Evolutionary conservation across 495 filamentous ascomycete genomes (phyloP).

Genomic region (Xylaria cubensis): DNA sequence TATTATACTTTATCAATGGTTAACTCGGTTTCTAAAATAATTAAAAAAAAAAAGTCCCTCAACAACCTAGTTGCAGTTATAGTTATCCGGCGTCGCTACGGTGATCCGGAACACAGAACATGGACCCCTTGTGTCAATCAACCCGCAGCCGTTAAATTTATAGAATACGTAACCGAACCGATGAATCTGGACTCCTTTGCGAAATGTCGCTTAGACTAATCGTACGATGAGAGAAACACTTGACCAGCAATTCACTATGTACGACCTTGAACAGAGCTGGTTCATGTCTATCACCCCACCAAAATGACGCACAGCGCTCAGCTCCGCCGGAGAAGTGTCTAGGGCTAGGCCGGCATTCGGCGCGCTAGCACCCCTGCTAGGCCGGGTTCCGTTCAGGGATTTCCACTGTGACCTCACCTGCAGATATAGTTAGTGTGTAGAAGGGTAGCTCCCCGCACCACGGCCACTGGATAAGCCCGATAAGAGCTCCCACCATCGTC

Average conservation of each 20-base stretch:
- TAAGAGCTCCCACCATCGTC: slow-evolving; percentile 25
- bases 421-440: neutral
- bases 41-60: slow-evolving; percentile 18
- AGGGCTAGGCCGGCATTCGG: slow-evolving; percentile 21
- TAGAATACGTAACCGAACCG: neutral
- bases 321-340: slow-evolving; percentile 10
- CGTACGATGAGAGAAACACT: neutral
- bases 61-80: neutral
- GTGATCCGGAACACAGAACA: neutral
- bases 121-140: neutral
- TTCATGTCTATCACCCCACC: slow-evolving; percentile 16
- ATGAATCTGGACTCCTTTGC: neutral
- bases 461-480: slow-evolving; percentile 20
- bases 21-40: neutral
- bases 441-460: slow-evolving; percentile 25
- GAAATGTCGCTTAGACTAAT: neutral
- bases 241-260: neutral
- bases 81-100: neutral
- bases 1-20: neutral
- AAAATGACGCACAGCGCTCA: slow-evolving; percentile 25
- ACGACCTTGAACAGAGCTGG: neutral
- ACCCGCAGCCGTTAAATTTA: neutral
- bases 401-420: slow-evolving; percentile 23
- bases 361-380: slow-evolving; percentile 13
- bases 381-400: neutral